Conservation (phyloP, 208 protist species). For the Naegleria gruberi region DNA sequence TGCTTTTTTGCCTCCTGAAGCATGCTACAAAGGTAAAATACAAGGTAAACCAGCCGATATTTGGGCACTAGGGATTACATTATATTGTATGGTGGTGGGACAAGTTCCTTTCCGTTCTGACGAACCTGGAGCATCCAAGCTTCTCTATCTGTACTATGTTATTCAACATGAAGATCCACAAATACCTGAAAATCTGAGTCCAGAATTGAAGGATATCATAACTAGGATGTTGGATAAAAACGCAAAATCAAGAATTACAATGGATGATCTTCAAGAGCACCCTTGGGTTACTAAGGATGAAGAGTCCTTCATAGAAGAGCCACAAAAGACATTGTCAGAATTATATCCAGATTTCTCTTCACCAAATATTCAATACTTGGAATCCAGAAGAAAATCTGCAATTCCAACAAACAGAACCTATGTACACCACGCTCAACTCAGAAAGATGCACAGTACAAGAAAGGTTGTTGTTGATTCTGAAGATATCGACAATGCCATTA, state of each 20-base stretch:
- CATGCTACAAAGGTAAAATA: not conserved
- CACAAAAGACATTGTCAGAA: not conserved
- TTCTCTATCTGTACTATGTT: conserved; percentile 38
- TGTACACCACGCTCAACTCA: not conserved
- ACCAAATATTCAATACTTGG: no score
- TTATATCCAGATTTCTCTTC: not conserved
- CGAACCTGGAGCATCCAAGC: conserved; percentile 28
- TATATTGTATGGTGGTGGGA: conserved; percentile 66
- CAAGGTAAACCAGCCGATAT: conserved; percentile 15
- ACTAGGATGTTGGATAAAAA: conserved; percentile 59
- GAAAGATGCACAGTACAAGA: not conserved
- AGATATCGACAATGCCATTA: not conserved
- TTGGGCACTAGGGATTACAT: conserved; percentile 36
- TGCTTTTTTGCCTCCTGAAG: conserved; percentile 30
- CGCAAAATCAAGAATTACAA: conserved; percentile 51
- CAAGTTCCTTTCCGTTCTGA: conserved; percentile 54
- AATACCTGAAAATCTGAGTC: conserved; percentile 45
- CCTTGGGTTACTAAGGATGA: conserved; percentile 9
- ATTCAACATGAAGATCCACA: conserved; percentile 42
- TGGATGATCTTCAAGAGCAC: conserved; percentile 48
- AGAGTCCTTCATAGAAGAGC: no score
- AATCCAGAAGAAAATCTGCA: no score
- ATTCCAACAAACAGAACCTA: no score
- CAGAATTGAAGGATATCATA: conserved; percentile 44
- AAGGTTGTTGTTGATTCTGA: not conserved